Evolutionary conservation across 1,284 basidiomycete genomes (phyloP), one percentile per base, ranked within the genome.

Genomic region (Pseudomicrostroma phylloplanum): DNA sequence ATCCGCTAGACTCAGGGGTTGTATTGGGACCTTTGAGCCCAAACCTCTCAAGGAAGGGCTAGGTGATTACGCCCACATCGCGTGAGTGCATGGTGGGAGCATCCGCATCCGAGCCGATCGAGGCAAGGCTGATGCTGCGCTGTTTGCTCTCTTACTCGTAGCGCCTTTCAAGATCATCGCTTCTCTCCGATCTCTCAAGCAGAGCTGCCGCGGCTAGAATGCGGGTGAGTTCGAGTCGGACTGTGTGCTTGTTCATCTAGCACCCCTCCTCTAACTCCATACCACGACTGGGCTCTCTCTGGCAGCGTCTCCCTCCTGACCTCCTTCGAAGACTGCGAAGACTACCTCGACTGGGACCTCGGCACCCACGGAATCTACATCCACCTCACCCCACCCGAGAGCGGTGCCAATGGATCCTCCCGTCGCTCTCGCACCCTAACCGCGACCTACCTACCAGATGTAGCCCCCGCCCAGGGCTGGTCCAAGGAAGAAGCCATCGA

Each of bases 361-460:
- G 94, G 93, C 63, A 84, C 85, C 1, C 94, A 98, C 80, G 94
- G 94, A 56, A 93, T 97, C 79, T 86, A 89, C 79, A 89, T 98
- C 67, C 85, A 86, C 21, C 90, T 97, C 79, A 84, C 87, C 26
- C 87, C 91, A 75, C 92, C 91, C 15, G 83, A 86, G 6, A 63
- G 63, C 13, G 65, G 65, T 21, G 21, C 17, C 4, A 48, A 21
- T 48, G 21, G 51, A 6, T 19, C 51, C 23, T 43, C 60, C 19
- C 7, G 9, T 43, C 56, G 2, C 17, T 54, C 9, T 26, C 81
- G 73, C 84, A 85, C 62, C 2, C 87, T 96, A 68, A 86, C 86
- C 2, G 93, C 93, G 1, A 94, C 91, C 0, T 98, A 96, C 80
- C 84, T 98, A n/a, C 94, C 94, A 2, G 88, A 97, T 65, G 89